Evolutionary conservation across 2,329 filamentous ascomycete genomes (phyloP).

Genomic region (Pseudocercospora fuligena): DNA sequence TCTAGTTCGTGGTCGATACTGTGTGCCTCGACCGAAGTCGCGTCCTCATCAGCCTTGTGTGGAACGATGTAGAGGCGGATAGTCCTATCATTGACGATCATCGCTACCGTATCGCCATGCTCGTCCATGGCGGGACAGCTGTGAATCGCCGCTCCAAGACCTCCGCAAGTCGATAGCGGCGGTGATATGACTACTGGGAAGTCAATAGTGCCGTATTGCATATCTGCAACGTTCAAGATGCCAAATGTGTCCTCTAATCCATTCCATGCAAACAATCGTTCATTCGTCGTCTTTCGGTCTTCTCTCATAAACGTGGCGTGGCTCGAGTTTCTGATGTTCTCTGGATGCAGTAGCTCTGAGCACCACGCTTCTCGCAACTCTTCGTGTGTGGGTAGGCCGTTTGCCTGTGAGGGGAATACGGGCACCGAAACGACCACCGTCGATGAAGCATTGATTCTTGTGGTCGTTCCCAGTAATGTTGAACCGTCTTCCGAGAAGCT

Average conservation of each 20-base stretch:
- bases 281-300: constrained; percentile 36
- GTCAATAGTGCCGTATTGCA: constrained; percentile 43
- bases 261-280: constrained; percentile 45
- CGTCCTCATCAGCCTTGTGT: constrained; percentile 34
- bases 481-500: constrained; percentile 45
- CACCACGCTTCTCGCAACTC: constrained; percentile 47
- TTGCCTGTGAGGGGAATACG: constrained; percentile 39
- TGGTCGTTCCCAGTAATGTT: constrained; percentile 44
- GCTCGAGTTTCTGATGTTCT: constrained; percentile 45
- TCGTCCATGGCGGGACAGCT: constrained; percentile 43
- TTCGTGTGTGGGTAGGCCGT: constrained; percentile 39
- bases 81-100: constrained; percentile 46
- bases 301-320: constrained; percentile 45
- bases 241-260: constrained; percentile 44
- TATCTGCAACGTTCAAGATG: constrained; percentile 40
- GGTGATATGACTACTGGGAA: constrained; percentile 46
- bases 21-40: constrained; percentile 41
- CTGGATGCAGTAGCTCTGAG: constrained; percentile 43
- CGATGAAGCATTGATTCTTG: constrained; percentile 42
- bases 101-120: constrained; percentile 43
- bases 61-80: constrained; percentile 44
- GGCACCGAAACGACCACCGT: constrained; percentile 44
- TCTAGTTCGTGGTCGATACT: constrained; percentile 46
- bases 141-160: constrained; percentile 44
- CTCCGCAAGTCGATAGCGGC: constrained; percentile 43